Base-by-base conservation (phyloP, 78 protist genomes). In the Dictyostelium brefeldianum region DNA sequence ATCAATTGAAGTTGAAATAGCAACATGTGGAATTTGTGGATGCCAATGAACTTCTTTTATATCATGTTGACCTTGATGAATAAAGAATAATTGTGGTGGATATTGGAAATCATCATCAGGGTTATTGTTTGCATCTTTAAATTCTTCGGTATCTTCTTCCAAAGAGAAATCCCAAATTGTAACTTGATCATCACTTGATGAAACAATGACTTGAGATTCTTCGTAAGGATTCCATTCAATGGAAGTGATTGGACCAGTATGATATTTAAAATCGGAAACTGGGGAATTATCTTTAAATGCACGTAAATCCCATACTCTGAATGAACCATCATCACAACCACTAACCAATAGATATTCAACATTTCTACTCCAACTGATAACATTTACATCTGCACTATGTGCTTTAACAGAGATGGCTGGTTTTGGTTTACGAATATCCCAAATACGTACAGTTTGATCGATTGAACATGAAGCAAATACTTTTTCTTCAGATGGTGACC, bases 21-120 rank as follows among this genome's bases (percentile, higher is more conserved):
- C 90, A 14, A 92, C 89, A 41, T 97, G 97, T 0, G 98, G 97
- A 15, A 96, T 75, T 95, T 98, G 98, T 62, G 95, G 95, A 97
- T 98, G 99, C 98, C 98, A 98, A 89, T 97, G 99, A 54, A 95
- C 83, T 89, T 98, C 99, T 95, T 98, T 97, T 78, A 97, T 69
- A 73, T 96, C 95, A 53, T 47, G 8, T 81, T 97, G 98, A 67
- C 99, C 99, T 95, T 97, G 98, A 79, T 97, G 98, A n/a, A 97
- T 80, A 59, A 97, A 97, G 80, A 96, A 80, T 36, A 97, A 92
- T 90, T 97, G 98, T 36, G 97, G 97, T 41, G 98, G 98, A 4
- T 94, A 78, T 43, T 96, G 84, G 12, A 51, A 78, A 41, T 92
- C 97, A 17, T 75, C 94, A 46, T 83, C 94, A 0, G 36, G 27